Evolutionary conservation across 106 monocot genomes (phyloP), one percentile per base, ranked within the genome.

Genomic region (Dioscorea zingiberensis): DNA sequence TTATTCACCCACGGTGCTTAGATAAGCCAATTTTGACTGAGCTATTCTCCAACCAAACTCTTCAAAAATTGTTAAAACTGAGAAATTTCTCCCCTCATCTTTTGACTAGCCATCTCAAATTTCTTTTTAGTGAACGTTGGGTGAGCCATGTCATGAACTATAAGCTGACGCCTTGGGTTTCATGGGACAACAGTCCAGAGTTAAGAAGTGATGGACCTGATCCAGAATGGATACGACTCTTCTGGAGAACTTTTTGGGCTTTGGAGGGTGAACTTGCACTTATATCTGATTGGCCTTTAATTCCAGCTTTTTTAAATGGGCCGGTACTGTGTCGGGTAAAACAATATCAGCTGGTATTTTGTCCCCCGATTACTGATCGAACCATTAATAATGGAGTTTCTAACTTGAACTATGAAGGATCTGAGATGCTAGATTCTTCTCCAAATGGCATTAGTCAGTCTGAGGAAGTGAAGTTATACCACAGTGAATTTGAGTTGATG

Each of bases 271-370:
- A 88, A 48, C 71, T 97, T 71, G 78, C 88, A 66, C 83, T 83
- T 68, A 27, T 97, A 26, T 70, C 85, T 54, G 85, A 97, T 13
- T 97, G 95, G 91, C 95, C 95, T 55, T 68, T 97, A 65, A 74
- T 97, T 88, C 95, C 95, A 59, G 85, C 85, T 64, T 77, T 82
- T 74, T 70, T 97, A 21, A 51, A 78, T 65, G 48, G 64, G 24
- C 71, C 83, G 27, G 77, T 91, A 29, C 65, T 97, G 45, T 97
- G 91, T 63, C 95, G 95, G 65, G 78, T 79, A 18, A 88, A 82
- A 66, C 71, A 78, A 48, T 60, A 49, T 28, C 75, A 85, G 27
- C 55, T 92, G 19, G 59, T 97, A 62, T 97, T 97, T 77, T 63
- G 85, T 44, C 81, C 92, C 67, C 91, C 88, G 27, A 47, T 79